These are phyloP conservation scores for Pleurotus eryngii DNA, from an alignment of 768 basidiomycete species.

Conservation along the genomic window DNA sequence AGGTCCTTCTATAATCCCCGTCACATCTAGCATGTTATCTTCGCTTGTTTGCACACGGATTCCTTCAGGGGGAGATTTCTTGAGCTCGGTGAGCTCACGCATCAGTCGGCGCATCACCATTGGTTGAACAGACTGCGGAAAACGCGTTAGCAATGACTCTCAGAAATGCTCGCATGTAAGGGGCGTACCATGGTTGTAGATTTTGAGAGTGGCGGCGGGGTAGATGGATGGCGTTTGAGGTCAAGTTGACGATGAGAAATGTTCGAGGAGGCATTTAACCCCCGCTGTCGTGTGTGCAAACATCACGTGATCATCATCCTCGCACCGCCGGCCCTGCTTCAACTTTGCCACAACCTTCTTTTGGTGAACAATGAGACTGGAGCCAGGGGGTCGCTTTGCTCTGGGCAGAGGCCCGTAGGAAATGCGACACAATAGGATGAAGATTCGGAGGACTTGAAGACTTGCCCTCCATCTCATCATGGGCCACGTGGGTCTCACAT, in stretches of 20 bases:
- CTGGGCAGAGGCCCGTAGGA: no score
- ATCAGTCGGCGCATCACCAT: slow-evolving; percentile 80
- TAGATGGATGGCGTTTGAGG: not conserved
- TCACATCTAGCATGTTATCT: slow-evolving; percentile 85
- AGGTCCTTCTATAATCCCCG: slow-evolving; percentile 87
- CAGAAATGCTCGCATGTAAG: not conserved
- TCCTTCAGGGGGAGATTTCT: slow-evolving; percentile 85
- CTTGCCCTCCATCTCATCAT: no score
- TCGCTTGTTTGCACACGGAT: slow-evolving; percentile 84
- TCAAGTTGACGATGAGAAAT: not conserved
- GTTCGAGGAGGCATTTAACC: not conserved
- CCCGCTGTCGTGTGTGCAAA: not conserved
- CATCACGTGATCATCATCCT: not conserved
- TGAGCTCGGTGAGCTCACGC: slow-evolving; percentile 80
- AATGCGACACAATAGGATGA: no score
- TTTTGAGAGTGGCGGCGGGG: not conserved
- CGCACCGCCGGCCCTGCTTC: no score
- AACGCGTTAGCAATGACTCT: not conserved
- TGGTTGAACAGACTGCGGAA: slow-evolving; percentile 40
- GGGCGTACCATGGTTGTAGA: not conserved
- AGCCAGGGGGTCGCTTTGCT: no score
- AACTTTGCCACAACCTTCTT: no score
- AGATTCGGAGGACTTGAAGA: no score
- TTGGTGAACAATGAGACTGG: no score
- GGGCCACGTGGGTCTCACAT: no score